Evolutionary conservation across 2,329 filamentous ascomycete species (phyloP), one percentile per base, ranked within the genome.

Genomic region (Epichloe uncinata): DNA sequence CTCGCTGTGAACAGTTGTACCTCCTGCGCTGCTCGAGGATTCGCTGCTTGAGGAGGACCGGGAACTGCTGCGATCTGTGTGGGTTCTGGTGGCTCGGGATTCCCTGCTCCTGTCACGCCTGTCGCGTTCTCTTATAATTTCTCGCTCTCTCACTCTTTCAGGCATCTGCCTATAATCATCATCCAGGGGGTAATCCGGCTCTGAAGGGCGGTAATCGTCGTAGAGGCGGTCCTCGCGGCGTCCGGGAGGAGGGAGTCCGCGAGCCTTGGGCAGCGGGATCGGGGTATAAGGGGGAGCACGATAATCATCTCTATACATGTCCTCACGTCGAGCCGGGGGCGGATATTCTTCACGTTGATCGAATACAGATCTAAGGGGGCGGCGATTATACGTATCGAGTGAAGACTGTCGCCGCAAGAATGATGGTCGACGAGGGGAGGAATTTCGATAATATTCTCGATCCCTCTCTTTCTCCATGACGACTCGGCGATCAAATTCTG

Each of bases 381-480:
- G 81, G 45, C 89, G 82, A 66, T 96, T 90, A 62, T 88, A 95
- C 0, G 86, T 95, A 64, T 95, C 90, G 38, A 95, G 74, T 48
- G 88, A 95, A 13, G 88, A 95, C 64, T 95, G 89, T 42, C 90
- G 80, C 51, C 90, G 79, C 47, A 93, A 61, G 55, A 90, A 74
- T 33, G 74, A 60, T 2, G 88, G 89, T 43, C 85, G 76, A 35
- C 75, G 73, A 49, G 75, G 77, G 9, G 77, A 74, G 4, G 74
- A 66, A 41, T 64, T 68, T 30, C 74, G 69, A 42, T 58, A 53
- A 36, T 65, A 62, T 12, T 70, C 73, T 47, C 74, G 64, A 49
- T 81, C 77, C 34, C 72, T 70, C 54, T 83, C 80, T 51, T 73
- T 72, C 52, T 75, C 71, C 54, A 81, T 63, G 42, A 77, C 71